phyloP scores from a whole-genome alignment of 495 filamentous ascomycete species.

The Annulohypoxylon nitens region DNA sequence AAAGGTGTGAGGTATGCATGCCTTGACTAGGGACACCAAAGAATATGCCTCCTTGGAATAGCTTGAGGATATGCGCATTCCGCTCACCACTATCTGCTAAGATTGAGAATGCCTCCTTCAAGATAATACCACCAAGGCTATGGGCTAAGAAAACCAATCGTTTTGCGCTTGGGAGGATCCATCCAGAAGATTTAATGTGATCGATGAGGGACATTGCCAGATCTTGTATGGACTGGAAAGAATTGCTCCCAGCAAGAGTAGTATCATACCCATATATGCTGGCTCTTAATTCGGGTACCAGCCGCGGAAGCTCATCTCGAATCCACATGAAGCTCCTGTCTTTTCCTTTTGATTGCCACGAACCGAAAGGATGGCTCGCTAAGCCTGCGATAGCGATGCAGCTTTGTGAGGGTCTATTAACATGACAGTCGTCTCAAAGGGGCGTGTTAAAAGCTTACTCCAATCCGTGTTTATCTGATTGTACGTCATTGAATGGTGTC shows the following conservation, averaged over 20 bases:
- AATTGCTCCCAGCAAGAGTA: conserved; percentile 19
- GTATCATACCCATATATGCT: conserved; percentile 39
- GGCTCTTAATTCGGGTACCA: conserved; percentile 19
- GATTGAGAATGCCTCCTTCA: conserved; percentile 49
- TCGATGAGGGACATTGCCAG: conserved; percentile 30
- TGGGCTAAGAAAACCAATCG: conserved; percentile 53
- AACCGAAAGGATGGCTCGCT: conserved; percentile 45
- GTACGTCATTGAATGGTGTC: conserved; percentile 28
- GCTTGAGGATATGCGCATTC: conserved; percentile 22
- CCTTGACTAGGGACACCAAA: conserved; percentile 53
- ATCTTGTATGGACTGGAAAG: conserved; percentile 42
- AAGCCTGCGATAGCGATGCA: conserved; percentile 47
- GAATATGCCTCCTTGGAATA: conserved; percentile 48
- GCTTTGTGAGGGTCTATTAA: not conserved
- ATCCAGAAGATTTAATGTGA: conserved; percentile 28
- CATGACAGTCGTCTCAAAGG: not conserved
- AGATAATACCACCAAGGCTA: conserved; percentile 54
- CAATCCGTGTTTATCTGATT: conserved; percentile 1
- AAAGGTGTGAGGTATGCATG: conserved; percentile 43
- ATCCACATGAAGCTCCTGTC: conserved; percentile 43
- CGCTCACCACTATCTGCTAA: conserved; percentile 28
- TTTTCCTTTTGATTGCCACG: conserved; percentile 41
- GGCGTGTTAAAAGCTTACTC: not conserved
- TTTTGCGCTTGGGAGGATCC: conserved; percentile 23
- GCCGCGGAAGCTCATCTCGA: conserved; percentile 4